Base-by-base conservation (phyloP, 257 asterid genomes). In the Leonotis leonurus region DNA sequence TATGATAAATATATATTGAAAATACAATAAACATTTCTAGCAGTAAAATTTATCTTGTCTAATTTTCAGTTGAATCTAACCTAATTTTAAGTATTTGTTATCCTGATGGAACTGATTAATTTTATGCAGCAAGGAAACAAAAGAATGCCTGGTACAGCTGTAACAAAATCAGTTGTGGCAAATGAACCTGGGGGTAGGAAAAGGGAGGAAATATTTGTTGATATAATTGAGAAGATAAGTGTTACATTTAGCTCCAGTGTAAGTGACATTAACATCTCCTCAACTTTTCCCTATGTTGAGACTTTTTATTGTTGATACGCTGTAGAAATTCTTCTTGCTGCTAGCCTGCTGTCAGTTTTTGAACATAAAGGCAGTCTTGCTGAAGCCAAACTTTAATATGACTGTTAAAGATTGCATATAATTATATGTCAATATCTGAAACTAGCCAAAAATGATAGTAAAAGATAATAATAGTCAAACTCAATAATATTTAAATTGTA, bases 171-270 rank as follows among this genome's bases (percentile, higher is more conserved):
- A 74, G 96, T 89, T 62, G 95, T 93, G 64, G 95, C 99, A 70
- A 78, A 89, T 80, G 99, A 93, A 69, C 95, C 97, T 8, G 97
- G 92, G 53, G 97, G 99, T 57, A 78, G 90, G 77, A 89, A 77
- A 83, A 93, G 96, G 83, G 97, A 89, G 85, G 99, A 93, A 78
- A 89, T 93, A 43, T 93, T 89, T 67, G 99, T 89, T 75, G 99
- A 93, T 78, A 81, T 93, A 61, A 93, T 93, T 75, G 99, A 93
- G 85, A 93, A 93, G 78, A 89, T 93, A 73, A 93, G 96, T 59
- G 85, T 93, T 59, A 89, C 99, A 45, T 93, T 93, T 69, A 93
- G 99, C 84, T 89, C 99, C 53, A 93, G 99, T 68, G 99, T 93
- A 76, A 89, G 99, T 87, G 55, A 60, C 58, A n/a, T n/a, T 68